These are phyloP conservation scores for Hippophae gyantsensis DNA, from an alignment of 306 rosid genomes.

Conservation along the genomic window DNA sequence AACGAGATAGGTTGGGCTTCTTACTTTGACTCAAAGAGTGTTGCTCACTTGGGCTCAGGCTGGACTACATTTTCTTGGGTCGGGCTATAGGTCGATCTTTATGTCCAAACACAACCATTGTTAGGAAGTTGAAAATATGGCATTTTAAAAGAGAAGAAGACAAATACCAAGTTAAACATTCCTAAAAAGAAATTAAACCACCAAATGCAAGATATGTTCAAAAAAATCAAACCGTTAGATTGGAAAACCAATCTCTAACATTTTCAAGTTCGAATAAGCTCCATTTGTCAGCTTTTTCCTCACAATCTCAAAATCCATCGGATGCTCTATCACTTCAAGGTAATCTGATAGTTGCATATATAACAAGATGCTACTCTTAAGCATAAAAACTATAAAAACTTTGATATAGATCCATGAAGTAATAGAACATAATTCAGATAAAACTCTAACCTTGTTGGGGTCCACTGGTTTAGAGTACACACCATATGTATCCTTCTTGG, in stretches of 20 bases:
- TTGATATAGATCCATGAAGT: conserved; percentile 10
- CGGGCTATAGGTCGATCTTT: too few species aligned
- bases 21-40: too few species aligned
- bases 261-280: conserved; percentile 45
- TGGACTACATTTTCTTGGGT: too few species aligned
- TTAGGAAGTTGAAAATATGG: neutral
- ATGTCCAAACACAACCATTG: too few species aligned
- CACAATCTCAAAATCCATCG: conserved; percentile 63
- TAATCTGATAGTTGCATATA: conserved; percentile 58
- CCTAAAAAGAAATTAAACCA: neutral
- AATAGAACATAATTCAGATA: conserved; percentile 19
- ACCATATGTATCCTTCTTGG: conserved; percentile 61
- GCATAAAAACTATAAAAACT: conserved; percentile 1
- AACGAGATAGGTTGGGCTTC: too few species aligned
- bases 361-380: too few species aligned
- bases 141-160: neutral
- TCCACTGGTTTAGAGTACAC: conserved; percentile 68
- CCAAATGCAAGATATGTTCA: neutral
- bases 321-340: conserved; percentile 48
- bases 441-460: conserved; percentile 56
- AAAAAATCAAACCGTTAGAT: too few species aligned
- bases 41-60: too few species aligned
- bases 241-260: conserved; percentile 42
- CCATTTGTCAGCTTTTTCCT: conserved; percentile 42
- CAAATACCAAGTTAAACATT: conserved; percentile 1